Evolutionary conservation across 139 green algal species (phyloP).

Genomic region (Dunaliella primolecta): DNA sequence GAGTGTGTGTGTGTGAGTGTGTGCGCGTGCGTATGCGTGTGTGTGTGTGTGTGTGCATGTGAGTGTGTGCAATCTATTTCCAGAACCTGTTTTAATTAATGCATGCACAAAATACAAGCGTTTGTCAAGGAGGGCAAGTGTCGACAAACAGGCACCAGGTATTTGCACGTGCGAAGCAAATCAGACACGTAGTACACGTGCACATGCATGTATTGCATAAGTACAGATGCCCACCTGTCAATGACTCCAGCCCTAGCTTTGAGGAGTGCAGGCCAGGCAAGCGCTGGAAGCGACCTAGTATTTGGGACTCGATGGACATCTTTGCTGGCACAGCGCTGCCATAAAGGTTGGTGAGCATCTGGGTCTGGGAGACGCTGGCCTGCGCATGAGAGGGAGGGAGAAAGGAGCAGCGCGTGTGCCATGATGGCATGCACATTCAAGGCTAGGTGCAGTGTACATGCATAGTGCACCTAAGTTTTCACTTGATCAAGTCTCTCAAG

Average conservation of each 20-base stretch:
- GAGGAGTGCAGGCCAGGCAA: conserved; percentile 70
- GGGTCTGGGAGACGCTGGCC: conserved; percentile 17
- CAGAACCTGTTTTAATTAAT: neutral
- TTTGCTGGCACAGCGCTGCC: conserved; percentile 66
- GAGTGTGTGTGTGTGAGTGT: neutral
- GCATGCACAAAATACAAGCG: neutral
- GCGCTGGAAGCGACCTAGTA: conserved; percentile 54
- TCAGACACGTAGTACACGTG: neutral
- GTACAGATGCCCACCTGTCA: conserved; percentile 60
- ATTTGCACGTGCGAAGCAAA: neutral
- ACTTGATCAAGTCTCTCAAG: no score
- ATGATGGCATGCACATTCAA: no score
- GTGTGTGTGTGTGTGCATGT: neutral
- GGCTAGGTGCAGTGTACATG: no score
- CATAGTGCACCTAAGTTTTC: no score
- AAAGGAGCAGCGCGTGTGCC: no score
- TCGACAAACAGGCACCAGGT: neutral
- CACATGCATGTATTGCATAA: neutral
- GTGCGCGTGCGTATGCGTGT: neutral
- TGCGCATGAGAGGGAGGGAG: neutral
- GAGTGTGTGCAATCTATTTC: neutral
- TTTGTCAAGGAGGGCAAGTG: neutral
- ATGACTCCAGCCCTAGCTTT: conserved; percentile 64
- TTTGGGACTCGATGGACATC: conserved; percentile 76
- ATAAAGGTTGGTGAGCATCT: conserved; percentile 75